Conservation (phyloP, 2,329 filamentous ascomycete species). For the Aspergillus sp. region DNA sequence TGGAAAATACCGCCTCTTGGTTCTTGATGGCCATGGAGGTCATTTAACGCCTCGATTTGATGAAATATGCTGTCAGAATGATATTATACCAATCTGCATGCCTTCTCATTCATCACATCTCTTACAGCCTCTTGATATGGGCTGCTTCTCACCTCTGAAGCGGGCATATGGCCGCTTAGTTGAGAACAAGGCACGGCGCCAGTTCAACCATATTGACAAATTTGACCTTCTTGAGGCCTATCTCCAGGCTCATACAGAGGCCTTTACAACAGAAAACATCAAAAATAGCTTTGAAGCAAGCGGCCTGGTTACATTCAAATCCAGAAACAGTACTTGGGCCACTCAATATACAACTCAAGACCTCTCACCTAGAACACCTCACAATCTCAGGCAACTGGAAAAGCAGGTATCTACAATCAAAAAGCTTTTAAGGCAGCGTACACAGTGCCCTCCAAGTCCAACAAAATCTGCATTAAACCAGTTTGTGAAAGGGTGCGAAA, state of each 20-base stretch:
- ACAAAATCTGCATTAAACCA: not conserved
- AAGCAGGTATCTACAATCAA: conserved; percentile 4
- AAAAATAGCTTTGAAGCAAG: conserved; percentile 1
- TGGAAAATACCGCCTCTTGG: too few species aligned
- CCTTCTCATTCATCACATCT: too few species aligned
- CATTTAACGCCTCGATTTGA: too few species aligned
- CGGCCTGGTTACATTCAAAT: conserved; percentile 17
- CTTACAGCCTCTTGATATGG: too few species aligned
- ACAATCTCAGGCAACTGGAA: conserved; percentile 7
- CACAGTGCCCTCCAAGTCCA: not conserved
- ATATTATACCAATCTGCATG: too few species aligned
- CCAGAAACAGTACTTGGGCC: too few species aligned
- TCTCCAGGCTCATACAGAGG: not conserved
- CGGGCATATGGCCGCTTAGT: too few species aligned
- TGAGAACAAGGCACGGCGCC: too few species aligned
- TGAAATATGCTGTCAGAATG: too few species aligned
- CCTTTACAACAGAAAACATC: conserved; percentile 2
- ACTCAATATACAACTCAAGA: conserved; percentile 11
- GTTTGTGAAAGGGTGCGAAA: not conserved
- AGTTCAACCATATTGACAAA: too few species aligned
- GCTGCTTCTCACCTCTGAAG: too few species aligned
- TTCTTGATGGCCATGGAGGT: too few species aligned
- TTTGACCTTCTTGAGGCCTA: not conserved
- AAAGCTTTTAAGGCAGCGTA: conserved; percentile 1
- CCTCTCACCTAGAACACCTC: conserved; percentile 5